Evolutionary conservation across 2,329 filamentous ascomycete species (phyloP).

Genomic region (Proliferodiscus dingleyae): DNA sequence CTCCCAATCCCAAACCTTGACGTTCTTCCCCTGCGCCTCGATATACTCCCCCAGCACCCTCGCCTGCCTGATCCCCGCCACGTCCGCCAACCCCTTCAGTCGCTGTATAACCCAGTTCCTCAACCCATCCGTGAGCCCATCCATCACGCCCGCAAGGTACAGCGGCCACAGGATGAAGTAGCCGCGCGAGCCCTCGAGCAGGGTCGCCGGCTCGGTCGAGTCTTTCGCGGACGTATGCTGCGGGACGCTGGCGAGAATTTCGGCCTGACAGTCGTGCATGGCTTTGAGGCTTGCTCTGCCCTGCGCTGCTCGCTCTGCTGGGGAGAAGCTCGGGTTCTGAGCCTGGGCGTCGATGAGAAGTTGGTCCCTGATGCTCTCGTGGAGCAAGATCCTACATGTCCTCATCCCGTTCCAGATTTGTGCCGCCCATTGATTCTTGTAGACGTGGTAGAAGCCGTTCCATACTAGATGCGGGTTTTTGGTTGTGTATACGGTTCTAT

Average conservation of each 20-base stretch:
- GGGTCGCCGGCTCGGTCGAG: neutral
- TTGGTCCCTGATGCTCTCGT: constrained; percentile 22
- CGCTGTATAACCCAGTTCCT: constrained; percentile 19
- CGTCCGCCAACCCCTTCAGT: constrained; percentile 15
- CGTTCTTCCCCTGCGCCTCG: neutral
- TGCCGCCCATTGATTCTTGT: constrained; percentile 24
- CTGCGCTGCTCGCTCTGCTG: constrained; percentile 9
- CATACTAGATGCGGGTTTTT: constrained; percentile 23
- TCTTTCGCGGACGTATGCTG: constrained; percentile 12
- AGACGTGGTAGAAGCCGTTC: constrained; percentile 26
- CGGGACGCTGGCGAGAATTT: constrained; percentile 27
- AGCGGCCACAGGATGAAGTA: constrained; percentile 27
- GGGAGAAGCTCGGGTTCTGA: constrained; percentile 8
- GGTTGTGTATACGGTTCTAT: constrained; percentile 21
- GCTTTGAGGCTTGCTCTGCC: constrained; percentile 6
- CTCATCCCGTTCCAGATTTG: constrained; percentile 28
- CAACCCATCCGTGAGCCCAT: constrained; percentile 16
- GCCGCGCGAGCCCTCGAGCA: constrained; percentile 14
- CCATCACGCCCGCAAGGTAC: constrained; percentile 21
- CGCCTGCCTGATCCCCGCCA: constrained; percentile 22
- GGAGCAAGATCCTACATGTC: constrained; percentile 21
- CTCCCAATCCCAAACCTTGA: neutral
- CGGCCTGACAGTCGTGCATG: constrained; percentile 17
- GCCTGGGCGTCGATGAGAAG: constrained; percentile 11
- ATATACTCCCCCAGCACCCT: constrained; percentile 18